Percentiles rank a stretch among this genome's conserved stretches.
These are phyloP conservation scores for Wickerhamomyces canadensis DNA, from an alignment of 805 yeast species.

Conservation along the genomic window DNA sequence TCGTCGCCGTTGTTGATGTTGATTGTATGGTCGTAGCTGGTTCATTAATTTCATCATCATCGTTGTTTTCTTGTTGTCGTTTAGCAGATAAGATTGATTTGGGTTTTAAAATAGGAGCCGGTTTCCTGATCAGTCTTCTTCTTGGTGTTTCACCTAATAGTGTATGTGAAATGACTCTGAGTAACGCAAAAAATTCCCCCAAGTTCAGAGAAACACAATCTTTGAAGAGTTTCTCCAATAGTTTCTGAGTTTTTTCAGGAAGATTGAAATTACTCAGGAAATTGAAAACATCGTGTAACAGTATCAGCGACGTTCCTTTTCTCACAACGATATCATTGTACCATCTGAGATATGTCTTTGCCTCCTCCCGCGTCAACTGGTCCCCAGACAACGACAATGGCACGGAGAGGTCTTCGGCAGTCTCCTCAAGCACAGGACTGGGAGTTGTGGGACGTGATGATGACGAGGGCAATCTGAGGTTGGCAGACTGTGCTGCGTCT, in stretches of 20 bases:
- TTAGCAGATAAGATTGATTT: constrained; percentile 66
- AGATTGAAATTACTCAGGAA: constrained; percentile 77
- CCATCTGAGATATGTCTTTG: constrained; percentile 87
- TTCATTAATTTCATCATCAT: constrained; percentile 28
- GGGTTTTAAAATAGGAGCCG: constrained; percentile 75
- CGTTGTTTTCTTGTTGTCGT: constrained; percentile 43
- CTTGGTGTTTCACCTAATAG: constrained; percentile 44
- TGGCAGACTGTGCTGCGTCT: too few species aligned
- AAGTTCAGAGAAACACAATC: constrained; percentile 62
- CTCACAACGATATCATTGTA: constrained; percentile 77
- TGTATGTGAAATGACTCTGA: constrained; percentile 74
- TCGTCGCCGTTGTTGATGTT: too few species aligned
- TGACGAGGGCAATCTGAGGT: too few species aligned
- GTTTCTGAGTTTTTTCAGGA: constrained; percentile 40
- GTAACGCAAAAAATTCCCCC: constrained; percentile 85
- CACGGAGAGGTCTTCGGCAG: constrained; percentile 35
- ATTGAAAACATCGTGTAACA: constrained; percentile 69
- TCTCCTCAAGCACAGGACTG: constrained; percentile 14
- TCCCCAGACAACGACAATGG: constrained; percentile 62
- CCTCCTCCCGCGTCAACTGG: constrained; percentile 72
- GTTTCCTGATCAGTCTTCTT: constrained; percentile 43
- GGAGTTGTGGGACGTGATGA: background rate
- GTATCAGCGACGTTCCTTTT: constrained; percentile 59
- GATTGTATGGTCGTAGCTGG: background rate
- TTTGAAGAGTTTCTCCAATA: constrained; percentile 46